A percentile compares a stretch with the other conserved stretches of the same genome.
Evolutionary conservation across 106 monocot genomes (phyloP).

Genomic region (Dendrobium huoshanense): DNA sequence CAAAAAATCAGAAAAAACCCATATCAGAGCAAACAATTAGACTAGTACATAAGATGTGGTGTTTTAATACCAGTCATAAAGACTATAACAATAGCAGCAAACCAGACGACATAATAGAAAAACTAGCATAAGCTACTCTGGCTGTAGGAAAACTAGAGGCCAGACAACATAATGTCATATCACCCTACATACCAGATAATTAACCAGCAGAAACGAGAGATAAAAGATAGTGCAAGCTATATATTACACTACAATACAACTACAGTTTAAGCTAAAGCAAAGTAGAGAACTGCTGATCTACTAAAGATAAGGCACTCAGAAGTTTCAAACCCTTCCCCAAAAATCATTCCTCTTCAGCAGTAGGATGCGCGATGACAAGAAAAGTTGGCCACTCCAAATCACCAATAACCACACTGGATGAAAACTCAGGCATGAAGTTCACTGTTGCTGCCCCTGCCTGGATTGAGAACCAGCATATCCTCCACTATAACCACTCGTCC

Average conservation of each 20-base stretch:
- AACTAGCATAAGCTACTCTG: slow-evolving; percentile 12
- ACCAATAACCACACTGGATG: background rate
- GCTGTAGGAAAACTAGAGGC: slow-evolving; percentile 15
- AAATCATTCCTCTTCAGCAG: slow-evolving; percentile 5
- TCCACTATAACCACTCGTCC: slow-evolving; percentile 45
- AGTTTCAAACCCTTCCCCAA: slow-evolving; percentile 8
- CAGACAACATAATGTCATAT: background rate
- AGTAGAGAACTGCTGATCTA: background rate
- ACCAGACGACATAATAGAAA: slow-evolving; percentile 3
- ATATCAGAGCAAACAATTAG: background rate
- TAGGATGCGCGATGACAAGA: background rate
- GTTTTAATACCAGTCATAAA: background rate
- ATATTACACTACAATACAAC: slow-evolving; percentile 7
- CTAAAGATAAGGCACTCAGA: slow-evolving; percentile 8
- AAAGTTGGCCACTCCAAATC: background rate
- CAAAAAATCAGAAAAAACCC: background rate
- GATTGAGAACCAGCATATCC: slow-evolving; percentile 56
- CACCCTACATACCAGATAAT: slow-evolving; percentile 7
- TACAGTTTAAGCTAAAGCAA: slow-evolving; percentile 8
- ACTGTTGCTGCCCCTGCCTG: slow-evolving; percentile 71
- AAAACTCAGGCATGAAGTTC: slow-evolving; percentile 6
- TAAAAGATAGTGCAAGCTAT: slow-evolving; percentile 1
- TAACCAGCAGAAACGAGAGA: slow-evolving; percentile 5
- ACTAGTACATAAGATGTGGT: background rate
- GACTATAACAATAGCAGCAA: background rate